These are phyloP conservation scores for Aspergillus brunneoviolaceus DNA, from an alignment of 2,329 filamentous ascomycete species.

Conservation along the genomic window DNA sequence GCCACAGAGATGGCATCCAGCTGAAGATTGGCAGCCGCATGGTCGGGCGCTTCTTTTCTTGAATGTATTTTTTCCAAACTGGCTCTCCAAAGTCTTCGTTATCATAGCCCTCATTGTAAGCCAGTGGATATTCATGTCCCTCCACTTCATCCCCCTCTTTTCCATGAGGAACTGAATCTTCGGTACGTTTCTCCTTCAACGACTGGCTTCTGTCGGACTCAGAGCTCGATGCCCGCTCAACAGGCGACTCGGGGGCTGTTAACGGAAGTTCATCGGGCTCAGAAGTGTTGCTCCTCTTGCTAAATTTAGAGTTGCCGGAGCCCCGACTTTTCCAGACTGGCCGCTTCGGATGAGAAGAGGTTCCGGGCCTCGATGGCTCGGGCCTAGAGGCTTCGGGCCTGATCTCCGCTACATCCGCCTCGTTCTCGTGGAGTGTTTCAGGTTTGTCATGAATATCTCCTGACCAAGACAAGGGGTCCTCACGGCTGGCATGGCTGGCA, in stretches of 20 bases:
- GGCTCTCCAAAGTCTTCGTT: slow-evolving; percentile 64
- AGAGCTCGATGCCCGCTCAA: slow-evolving; percentile 7
- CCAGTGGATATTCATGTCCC: slow-evolving; percentile 57
- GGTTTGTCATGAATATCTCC: not conserved
- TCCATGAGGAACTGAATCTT: slow-evolving; percentile 12
- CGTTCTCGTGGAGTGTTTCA: not conserved
- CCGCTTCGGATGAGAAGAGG: slow-evolving; percentile 21
- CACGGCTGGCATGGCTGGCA: not conserved
- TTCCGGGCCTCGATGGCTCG: not conserved
- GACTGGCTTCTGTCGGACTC: slow-evolving; percentile 8
- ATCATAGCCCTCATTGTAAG: slow-evolving; percentile 62
- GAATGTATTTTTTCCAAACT: slow-evolving; percentile 80
- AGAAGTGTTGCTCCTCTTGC: slow-evolving; percentile 18
- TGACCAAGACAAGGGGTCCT: not conserved
- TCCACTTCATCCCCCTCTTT: slow-evolving; percentile 27
- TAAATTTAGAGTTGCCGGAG: slow-evolving; percentile 30
- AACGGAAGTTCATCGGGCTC: slow-evolving; percentile 39
- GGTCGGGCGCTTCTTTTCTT: slow-evolving; percentile 77
- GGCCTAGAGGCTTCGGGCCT: not conserved
- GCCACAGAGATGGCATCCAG: slow-evolving; percentile 77
- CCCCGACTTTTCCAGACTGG: slow-evolving; percentile 35
- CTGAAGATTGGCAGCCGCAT: slow-evolving; percentile 69
- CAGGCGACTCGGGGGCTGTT: slow-evolving; percentile 33
- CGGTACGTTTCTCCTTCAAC: slow-evolving; percentile 14
- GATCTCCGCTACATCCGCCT: not conserved